Base-by-base conservation (phyloP, 73 alveolate genomes). In the Diophrys appendiculata region DNA sequence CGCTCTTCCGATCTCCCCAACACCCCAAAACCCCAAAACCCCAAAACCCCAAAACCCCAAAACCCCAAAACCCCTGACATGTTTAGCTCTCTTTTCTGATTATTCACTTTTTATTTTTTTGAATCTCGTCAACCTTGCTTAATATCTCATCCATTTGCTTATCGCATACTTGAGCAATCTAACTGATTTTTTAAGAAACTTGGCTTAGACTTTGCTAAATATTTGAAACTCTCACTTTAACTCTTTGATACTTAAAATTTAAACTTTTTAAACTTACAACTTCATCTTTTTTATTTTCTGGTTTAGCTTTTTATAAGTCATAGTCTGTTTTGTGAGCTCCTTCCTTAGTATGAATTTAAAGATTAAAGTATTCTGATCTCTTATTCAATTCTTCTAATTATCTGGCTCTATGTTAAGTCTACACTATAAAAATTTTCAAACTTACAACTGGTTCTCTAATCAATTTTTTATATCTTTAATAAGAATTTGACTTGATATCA, bases 361-460 rank as follows among this genome's bases (percentile, higher is more conserved):
- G 69, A 33, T 52, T 54, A 18, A 65, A 54, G 54, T 80, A 72
- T 0, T 30, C 55, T 14, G 67, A 32, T 55, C 68, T 24, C 53
- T 72, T 80, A 65, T 70, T 80, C 14, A 80, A 52, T 60, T 80
- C 89, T 11, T 32, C 18, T 2, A 80, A 29, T 43, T 80, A 82
- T 24, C 78, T 70, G 26, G 52, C 69, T 72, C 89, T 80, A 33
- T 80, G 89, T 30, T 43, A 73, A 29, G 53, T 72, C n/a, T n/a
- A 80, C 65, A 33, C 2, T 25, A 74, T 22, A 23, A 23, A 32
- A 11, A 65, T 33, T 18, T 26, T 72, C 33, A 22, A 23, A 13
- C 77, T 75, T 75, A 73, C 83, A 5, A 83, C 54, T 2, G 76
- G 77, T 26, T 83, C 72, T 22, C 72, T 81, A 68, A 83, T 65